phyloP scores from a whole-genome alignment of 2,329 filamentous ascomycete genomes.

The Albophoma yamanashiensis region DNA sequence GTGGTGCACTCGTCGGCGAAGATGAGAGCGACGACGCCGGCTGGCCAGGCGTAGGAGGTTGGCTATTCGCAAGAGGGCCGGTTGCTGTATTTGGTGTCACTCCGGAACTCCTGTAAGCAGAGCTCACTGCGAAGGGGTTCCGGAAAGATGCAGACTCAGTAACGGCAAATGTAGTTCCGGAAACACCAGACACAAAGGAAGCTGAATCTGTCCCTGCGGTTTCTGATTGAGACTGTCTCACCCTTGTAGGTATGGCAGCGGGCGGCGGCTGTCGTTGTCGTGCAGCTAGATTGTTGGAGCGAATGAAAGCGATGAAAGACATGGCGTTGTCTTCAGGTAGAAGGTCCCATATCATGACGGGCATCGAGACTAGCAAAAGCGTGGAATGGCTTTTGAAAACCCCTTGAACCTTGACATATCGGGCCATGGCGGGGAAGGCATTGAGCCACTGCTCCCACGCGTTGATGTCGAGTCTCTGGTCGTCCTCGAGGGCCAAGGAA shows the following conservation, averaged over 20 bases:
- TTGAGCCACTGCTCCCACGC: conserved; percentile 49
- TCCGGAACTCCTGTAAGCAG: not conserved
- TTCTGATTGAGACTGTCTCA: conserved; percentile 10
- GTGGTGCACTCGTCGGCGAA: conserved; percentile 8
- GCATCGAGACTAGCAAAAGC: conserved; percentile 44
- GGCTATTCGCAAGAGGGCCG: conserved; percentile 7
- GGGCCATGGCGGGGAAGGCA: conserved; percentile 45
- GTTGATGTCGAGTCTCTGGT: conserved; percentile 45
- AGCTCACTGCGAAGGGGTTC: not conserved
- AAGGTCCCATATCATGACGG: conserved; percentile 49
- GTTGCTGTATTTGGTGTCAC: conserved; percentile 1
- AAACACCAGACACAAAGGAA: conserved; percentile 20
- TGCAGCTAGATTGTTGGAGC: conserved; percentile 42
- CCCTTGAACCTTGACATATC: conserved; percentile 49
- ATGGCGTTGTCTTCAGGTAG: conserved; percentile 46
- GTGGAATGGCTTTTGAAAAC: conserved; percentile 53
- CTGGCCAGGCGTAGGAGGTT: conserved; percentile 10
- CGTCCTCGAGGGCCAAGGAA: conserved; percentile 45
- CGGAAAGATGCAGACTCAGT: conserved; percentile 14
- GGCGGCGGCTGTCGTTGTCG: conserved; percentile 14
- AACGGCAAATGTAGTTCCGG: conserved; percentile 20
- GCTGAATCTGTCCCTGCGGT: conserved; percentile 11
- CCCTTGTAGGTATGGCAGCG: conserved; percentile 12
- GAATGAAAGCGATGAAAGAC: conserved; percentile 47
- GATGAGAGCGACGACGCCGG: conserved; percentile 9